Evolutionary conservation across 176 grass and related monocot genomes (phyloP), one percentile per base, ranked within the genome.

Genomic region (Tillandsia fasciculata): DNA sequence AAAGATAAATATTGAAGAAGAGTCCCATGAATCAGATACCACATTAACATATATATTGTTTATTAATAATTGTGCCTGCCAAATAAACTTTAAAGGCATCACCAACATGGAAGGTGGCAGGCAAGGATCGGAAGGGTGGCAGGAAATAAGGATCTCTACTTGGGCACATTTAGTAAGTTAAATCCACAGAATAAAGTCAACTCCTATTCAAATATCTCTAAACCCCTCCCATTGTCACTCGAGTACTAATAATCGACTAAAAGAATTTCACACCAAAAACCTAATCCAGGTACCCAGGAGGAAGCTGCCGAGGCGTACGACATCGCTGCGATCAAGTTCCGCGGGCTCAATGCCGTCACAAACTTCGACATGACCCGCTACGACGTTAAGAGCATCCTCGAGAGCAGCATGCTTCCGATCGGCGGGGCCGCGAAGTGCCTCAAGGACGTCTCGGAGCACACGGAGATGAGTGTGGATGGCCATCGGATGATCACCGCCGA

Each of bases 361-460:
- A 93, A 93, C 83, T 93, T 93, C 65, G 90, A 92, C 68, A 89
- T 94, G 90, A 89, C 69, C 72, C 80, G 83, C 2, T 94, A 94
- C 22, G 83, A 94, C 5, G 83, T 94, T n/a, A 79, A 86, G 49
- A 88, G 86, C 70, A 94, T 94, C 49, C 79, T 86, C 7, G 83
- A 93, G 49, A 94, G 90, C 58, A 79, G 78, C 18, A 68, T 71
- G 0, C 90, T 88, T 2, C 80, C 86, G 0, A 80, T 88, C 22
- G 67, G 80, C 48, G 73, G 77, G 14, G 76, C 83, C 15, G 69
- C 80, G 15, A 86, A 83, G 67, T 73, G 82, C 11, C 13, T 78
- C 3, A 86, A 88, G 67, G 86, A 88, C 63, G 68, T 76, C 14
- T 67, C 90, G 3, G 71, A 86, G 52, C 79, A 80, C 15, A 51